phyloP scores from a whole-genome alignment of 192 early-diverging fungal species.

The Umbelopsis sp. region DNA sequence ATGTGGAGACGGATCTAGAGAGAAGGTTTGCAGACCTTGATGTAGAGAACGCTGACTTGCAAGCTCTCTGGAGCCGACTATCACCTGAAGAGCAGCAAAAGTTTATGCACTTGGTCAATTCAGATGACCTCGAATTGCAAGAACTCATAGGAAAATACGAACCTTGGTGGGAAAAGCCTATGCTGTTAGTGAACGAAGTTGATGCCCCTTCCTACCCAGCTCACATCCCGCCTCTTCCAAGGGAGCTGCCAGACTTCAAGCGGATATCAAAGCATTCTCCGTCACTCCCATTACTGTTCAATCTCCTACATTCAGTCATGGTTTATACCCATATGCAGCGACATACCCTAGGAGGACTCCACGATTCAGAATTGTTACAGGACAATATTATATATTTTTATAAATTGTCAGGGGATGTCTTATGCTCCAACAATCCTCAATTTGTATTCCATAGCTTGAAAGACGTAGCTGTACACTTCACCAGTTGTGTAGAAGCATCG shows the following conservation, averaged over 20 bases:
- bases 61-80: conserved; percentile 50
- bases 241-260: neutral
- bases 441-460: neutral
- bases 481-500: neutral
- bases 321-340: neutral
- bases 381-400: neutral
- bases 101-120: conserved; percentile 32
- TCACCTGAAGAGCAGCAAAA: conserved; percentile 47
- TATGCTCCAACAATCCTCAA: neutral
- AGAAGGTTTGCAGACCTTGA: conserved; percentile 49
- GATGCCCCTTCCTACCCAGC: neutral
- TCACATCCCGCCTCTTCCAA: neutral
- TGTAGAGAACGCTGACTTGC: conserved; percentile 43
- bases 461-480: neutral
- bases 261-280: neutral
- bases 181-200: neutral
- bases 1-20: conserved; percentile 40
- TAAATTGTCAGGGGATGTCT: neutral
- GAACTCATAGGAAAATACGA: neutral
- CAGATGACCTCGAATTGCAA: neutral
- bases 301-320: neutral
- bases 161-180: neutral
- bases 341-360: neutral
- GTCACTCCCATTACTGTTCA: neutral
- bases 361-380: neutral